A percentile compares a stretch with the other conserved stretches of the same genome.
phyloP scores from a whole-genome alignment of 1,284 basidiomycete genomes.

The Ganoderma leucocontextum region DNA sequence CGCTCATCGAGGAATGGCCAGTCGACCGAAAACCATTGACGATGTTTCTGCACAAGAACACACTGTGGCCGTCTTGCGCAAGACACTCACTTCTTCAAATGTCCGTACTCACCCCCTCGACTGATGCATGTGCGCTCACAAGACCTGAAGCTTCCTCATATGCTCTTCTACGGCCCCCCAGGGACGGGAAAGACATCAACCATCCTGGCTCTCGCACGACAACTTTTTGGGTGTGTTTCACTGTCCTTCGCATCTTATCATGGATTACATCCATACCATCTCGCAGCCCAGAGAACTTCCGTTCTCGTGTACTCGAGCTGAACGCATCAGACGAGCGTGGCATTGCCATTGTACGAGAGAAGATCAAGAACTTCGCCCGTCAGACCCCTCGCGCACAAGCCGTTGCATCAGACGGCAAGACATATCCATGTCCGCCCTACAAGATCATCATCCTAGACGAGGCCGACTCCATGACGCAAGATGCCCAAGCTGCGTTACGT shows the following conservation, averaged over 20 bases:
- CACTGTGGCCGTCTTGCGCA: slow-evolving; percentile 91
- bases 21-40: slow-evolving; percentile 97
- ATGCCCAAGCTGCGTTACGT: slow-evolving; percentile 94
- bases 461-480: slow-evolving; percentile 99
- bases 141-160: slow-evolving; percentile 88
- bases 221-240: slow-evolving; percentile 88
- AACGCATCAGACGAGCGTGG: slow-evolving; percentile 99
- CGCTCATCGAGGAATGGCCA: slow-evolving; percentile 43
- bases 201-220: slow-evolving; percentile 92
- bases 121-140: not conserved
- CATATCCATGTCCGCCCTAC: slow-evolving; percentile 96
- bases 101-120: slow-evolving; percentile 49
- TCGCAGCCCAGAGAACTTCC: slow-evolving; percentile 94
- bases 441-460: slow-evolving; percentile 99
- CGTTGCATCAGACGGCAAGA: slow-evolving; percentile 80
- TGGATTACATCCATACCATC: not conserved
- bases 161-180: slow-evolving; percentile 99
- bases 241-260: not conserved
- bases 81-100: slow-evolving; percentile 93
- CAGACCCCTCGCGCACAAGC: slow-evolving; percentile 88
- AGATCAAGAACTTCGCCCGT: slow-evolving; percentile 98
- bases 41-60: slow-evolving; percentile 98
- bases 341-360: slow-evolving; percentile 96
- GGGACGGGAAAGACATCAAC: slow-evolving; percentile 99
- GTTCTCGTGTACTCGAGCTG: slow-evolving; percentile 94